phyloP scores from a whole-genome alignment of 345 rosid species.

The Euphorbia pulcherrima region DNA sequence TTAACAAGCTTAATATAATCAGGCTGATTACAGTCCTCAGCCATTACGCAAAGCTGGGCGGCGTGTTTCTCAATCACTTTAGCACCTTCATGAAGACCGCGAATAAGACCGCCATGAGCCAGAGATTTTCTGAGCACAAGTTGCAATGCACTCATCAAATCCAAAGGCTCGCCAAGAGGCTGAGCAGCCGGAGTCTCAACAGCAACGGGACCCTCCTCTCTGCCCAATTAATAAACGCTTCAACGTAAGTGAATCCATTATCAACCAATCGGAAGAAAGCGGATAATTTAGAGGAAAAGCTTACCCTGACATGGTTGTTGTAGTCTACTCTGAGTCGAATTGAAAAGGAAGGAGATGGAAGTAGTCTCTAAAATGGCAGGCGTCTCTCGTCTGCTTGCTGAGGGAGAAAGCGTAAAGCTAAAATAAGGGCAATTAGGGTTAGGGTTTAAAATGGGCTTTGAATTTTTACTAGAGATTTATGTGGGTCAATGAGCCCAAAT shows the following conservation, averaged over 20 bases:
- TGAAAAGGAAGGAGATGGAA: not conserved
- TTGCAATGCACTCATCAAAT: slow-evolving; percentile 30
- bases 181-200: slow-evolving; percentile 17
- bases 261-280: not conserved
- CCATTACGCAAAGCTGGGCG: slow-evolving; percentile 68
- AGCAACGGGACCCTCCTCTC: slow-evolving; percentile 24
- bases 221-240: not conserved
- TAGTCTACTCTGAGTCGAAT: not conserved
- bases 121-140: slow-evolving; percentile 23
- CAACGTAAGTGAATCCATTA: not conserved
- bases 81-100: slow-evolving; percentile 75
- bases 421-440: slow-evolving; percentile 3
- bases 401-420: not conserved
- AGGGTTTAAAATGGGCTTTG: not conserved
- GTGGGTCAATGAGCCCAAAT: not conserved
- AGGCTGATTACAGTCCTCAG: slow-evolving; percentile 86
- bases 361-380: not conserved
- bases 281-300: not conserved
- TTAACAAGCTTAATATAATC: slow-evolving; percentile 75
- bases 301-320: slow-evolving; percentile 11
- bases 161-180: slow-evolving; percentile 31
- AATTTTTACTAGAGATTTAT: not conserved
- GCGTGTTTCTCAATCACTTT: slow-evolving; percentile 76
- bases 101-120: slow-evolving; percentile 46
- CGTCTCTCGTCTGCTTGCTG: not conserved